Conservation (phyloP, 2,329 filamentous ascomycete genomes). For the Colletotrichum incanum region DNA sequence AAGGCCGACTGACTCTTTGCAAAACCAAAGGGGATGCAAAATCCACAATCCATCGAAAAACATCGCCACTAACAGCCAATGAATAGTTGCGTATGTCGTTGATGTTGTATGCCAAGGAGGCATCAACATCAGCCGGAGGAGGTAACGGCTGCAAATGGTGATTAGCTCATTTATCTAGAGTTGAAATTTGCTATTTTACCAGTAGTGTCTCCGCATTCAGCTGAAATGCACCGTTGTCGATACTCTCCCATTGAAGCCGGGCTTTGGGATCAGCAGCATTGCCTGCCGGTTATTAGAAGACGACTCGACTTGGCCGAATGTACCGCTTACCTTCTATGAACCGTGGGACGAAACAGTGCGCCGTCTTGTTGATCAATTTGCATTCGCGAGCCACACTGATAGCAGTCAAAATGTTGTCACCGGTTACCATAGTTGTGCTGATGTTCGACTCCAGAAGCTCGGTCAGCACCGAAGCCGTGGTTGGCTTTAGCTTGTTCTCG, state of each 20-base stretch:
- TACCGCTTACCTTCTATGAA: constrained; percentile 78
- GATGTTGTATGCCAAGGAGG: constrained; percentile 88
- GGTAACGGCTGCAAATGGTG: constrained; percentile 74
- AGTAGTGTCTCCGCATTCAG: constrained; percentile 85
- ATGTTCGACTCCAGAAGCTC: constrained; percentile 90
- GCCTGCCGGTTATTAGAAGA: constrained; percentile 60
- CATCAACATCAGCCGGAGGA: constrained; percentile 79
- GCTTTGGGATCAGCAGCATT: constrained; percentile 81
- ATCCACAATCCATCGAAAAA: constrained; percentile 97
- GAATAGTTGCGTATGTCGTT: constrained; percentile 88
- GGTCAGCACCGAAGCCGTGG: constrained; percentile 83
- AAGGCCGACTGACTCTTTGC: constrained; percentile 70
- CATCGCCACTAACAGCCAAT: constrained; percentile 90
- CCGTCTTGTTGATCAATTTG: constrained; percentile 82
- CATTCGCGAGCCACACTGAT: constrained; percentile 96
- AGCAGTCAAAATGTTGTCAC: constrained; percentile 97
- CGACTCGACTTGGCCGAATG: constrained; percentile 14
- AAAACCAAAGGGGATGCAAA: constrained; percentile 87
- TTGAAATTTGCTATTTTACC: constrained; percentile 58
- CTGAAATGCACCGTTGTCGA: constrained; percentile 86
- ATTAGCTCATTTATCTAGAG: neutral
- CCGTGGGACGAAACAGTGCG: constrained; percentile 93
- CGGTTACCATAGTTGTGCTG: constrained; percentile 94
- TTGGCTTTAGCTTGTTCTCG: constrained; percentile 97
- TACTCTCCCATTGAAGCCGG: constrained; percentile 89